phyloP scores from a whole-genome alignment of 345 rosid genomes.

The Salix suchowensis region DNA sequence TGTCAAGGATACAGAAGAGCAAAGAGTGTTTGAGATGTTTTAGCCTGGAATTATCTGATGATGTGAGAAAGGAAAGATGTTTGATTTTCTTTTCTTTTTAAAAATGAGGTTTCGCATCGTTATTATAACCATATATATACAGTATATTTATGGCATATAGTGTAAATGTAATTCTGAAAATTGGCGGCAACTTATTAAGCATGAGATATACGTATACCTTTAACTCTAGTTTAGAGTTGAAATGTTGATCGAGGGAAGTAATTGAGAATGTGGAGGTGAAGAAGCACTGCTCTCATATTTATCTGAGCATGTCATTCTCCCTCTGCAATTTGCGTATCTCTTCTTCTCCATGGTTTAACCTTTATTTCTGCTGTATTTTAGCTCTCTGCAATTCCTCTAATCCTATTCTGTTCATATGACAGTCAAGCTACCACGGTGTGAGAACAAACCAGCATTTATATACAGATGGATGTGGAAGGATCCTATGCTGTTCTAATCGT shows the following conservation, averaged over 20 bases:
- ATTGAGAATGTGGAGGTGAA: not conserved
- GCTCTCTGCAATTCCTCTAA: not conserved
- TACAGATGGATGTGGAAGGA: too few relatives aligned
- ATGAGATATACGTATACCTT: constrained; percentile 8
- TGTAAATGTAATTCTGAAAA: constrained; percentile 30
- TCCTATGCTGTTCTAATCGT: too few relatives aligned
- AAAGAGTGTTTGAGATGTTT: constrained; percentile 54
- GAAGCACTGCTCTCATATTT: not conserved
- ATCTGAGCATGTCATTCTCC: not conserved
- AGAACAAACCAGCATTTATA: too few relatives aligned
- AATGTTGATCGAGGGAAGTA: not conserved
- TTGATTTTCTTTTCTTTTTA: not conserved
- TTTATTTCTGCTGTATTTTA: not conserved
- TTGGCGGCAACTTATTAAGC: constrained; percentile 5
- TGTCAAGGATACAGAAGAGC: constrained; percentile 32
- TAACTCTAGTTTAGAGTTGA: constrained; percentile 14
- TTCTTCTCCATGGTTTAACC: not conserved
- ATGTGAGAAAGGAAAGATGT: constrained; percentile 11
- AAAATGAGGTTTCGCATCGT: constrained; percentile 6
- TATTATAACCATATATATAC: constrained; percentile 3
- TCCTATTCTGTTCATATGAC: not conserved
- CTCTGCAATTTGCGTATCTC: not conserved
- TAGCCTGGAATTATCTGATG: constrained; percentile 16
- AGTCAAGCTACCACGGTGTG: too few relatives aligned
- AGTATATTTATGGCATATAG: constrained; percentile 10